Conservation (phyloP, 148 eudicot species). For the Silene conica region DNA sequence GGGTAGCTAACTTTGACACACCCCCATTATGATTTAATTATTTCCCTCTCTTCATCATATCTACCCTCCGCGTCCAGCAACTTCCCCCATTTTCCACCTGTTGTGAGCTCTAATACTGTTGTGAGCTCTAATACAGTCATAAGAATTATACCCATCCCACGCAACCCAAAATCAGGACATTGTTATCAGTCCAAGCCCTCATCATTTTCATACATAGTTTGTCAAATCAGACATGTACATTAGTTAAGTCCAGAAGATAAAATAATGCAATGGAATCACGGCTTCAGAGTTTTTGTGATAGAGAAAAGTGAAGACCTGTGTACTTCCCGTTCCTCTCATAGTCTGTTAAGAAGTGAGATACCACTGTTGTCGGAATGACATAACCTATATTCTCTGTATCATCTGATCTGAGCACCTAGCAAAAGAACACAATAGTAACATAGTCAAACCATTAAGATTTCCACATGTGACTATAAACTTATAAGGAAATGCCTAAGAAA, state of each 20-base stretch:
- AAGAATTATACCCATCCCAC: background rate
- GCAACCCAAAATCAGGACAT: background rate
- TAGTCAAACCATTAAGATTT: conserved; percentile 3
- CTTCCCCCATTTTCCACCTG: no score
- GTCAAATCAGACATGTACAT: background rate
- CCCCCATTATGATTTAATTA: no score
- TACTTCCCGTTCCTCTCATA: conserved; percentile 88
- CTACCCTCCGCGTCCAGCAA: no score
- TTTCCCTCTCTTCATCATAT: no score
- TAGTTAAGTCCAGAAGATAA: conserved; percentile 2
- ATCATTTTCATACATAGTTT: background rate
- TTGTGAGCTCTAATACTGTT: no score
- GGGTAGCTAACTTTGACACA: no score
- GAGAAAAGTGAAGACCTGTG: conserved; percentile 47
- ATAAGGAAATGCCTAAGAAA: background rate
- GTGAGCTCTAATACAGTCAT: no score
- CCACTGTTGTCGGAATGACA: conserved; percentile 91
- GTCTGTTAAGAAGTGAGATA: conserved; percentile 86
- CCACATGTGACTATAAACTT: background rate
- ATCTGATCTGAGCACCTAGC: conserved; percentile 88
- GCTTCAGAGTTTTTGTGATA: background rate
- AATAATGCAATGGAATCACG: background rate
- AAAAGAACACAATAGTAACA: conserved; percentile 23
- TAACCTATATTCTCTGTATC: conserved; percentile 94
- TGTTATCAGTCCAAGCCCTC: background rate